Percentiles rank a stretch among this genome's conserved stretches.
phyloP scores from a whole-genome alignment of 768 basidiomycete genomes.

The Boletales sp. region DNA sequence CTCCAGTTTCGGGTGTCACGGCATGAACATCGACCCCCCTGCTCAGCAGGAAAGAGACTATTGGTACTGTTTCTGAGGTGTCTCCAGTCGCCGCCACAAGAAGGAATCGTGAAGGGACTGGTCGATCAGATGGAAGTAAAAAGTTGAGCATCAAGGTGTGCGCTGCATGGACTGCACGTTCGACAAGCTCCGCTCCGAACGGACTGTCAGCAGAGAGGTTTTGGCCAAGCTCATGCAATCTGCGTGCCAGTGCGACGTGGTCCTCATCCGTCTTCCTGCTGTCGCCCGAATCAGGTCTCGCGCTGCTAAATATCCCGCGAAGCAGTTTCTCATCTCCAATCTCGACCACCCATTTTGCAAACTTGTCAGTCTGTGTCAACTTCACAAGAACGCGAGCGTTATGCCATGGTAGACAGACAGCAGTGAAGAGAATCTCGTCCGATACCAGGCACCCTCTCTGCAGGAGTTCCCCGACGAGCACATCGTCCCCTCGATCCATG shows the following conservation, averaged over 20 bases:
- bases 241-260: neutral
- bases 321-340: neutral
- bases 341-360: neutral
- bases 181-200: no score
- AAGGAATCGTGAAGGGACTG: neutral
- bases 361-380: no score
- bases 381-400: neutral
- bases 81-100: neutral
- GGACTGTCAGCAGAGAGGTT: no score
- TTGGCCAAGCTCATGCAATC: no score
- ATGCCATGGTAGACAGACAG: neutral
- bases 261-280: neutral
- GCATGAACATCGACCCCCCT: neutral
- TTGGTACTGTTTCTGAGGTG: neutral
- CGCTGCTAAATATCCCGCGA: neutral
- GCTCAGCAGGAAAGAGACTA: neutral
- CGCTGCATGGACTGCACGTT: no score
- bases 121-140: neutral
- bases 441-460: neutral
- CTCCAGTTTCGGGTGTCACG: neutral
- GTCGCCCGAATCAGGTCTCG: neutral
- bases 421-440: neutral
- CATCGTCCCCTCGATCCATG: neutral
- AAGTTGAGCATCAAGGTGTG: neutral
- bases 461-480: neutral